Evolutionary conservation across 495 filamentous ascomycete genomes (phyloP), one percentile per base, ranked within the genome.

Genomic region (Podospora anserina): DNA sequence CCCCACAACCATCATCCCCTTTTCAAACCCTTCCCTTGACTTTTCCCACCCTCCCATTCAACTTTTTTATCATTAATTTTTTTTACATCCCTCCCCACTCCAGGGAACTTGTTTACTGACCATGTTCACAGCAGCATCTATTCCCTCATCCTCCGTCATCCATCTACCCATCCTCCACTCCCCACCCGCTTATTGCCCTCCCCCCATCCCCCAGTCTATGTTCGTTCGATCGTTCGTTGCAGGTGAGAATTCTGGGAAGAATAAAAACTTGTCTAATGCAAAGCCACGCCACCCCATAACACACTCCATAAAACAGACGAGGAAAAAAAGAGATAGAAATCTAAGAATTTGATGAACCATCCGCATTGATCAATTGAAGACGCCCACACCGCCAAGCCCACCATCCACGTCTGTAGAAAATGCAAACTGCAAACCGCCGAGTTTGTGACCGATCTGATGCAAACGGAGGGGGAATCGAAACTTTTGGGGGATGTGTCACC

Each of bases 361-460:
- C 73, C 73, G 74, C 75, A 79, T 69, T 5, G 13, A 11, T 23
- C 23, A 49, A 49, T 32, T 32, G 30, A 32, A 32, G 30, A 49
- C 7, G 39, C 39, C 39, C 39, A 16, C 39, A 49, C 13, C 39
- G 13, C 39, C 39, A 49, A 49, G 39, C 39, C 39, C 39, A 49
- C 39, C 39, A 49, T 75, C 76, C 73, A 72, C 72, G 76, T 79
- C 70, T 78, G 71, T 71, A 78, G 81, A 81, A 79, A 77, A 81
- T 77, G 72, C 73, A 78, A 77, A 75, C 71, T 71, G 73, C 71
- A 72, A 75, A 70, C 79, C 79, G 69, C 79, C 77, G 39, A 49
- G 69, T 72, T 67, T 68, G 66, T 74, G 68, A 49, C 76, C 79
- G 79, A 72, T 77, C 79, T 81, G 76, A 80, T 80, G 75, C 79